Evolutionary conservation across 106 monocot species (phyloP).

Genomic region (Posidonia australis): DNA sequence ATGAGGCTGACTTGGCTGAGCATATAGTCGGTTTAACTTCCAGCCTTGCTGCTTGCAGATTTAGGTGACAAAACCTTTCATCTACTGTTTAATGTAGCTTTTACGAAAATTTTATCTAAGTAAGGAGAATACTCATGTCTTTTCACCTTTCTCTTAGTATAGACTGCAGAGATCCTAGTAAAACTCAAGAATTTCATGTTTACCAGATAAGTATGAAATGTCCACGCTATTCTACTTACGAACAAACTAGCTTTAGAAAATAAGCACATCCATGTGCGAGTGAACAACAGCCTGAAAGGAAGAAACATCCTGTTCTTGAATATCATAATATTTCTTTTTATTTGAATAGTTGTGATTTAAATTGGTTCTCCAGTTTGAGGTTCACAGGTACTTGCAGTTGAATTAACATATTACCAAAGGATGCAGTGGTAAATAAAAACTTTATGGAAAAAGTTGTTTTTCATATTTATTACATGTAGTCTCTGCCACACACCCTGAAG

Average conservation of each 20-base stretch:
- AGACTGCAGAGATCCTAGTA: too few species aligned
- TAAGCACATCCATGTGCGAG: too few species aligned
- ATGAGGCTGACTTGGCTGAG: constrained; percentile 91
- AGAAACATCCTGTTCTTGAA: too few species aligned
- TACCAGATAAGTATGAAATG: background rate
- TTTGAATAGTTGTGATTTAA: too few species aligned
- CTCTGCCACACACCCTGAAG: background rate
- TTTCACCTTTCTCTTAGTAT: background rate
- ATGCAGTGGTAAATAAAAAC: background rate
- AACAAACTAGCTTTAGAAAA: background rate
- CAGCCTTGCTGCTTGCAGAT: constrained; percentile 83
- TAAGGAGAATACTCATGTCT: too few species aligned
- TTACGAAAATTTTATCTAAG: background rate
- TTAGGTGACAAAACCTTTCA: constrained; percentile 37
- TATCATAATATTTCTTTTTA: too few species aligned
- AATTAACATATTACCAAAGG: background rate
- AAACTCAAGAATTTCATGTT: too few species aligned
- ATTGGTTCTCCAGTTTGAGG: background rate
- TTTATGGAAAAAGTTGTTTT: background rate
- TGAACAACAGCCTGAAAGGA: too few species aligned
- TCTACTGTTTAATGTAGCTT: background rate
- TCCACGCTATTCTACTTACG: background rate
- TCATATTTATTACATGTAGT: background rate
- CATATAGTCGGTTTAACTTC: constrained; percentile 84
- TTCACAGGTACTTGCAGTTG: too few species aligned